These are phyloP conservation scores for Dimargaris cristalligena DNA, from an alignment of 192 early-diverging fungal genomes.

Conservation along the genomic window DNA sequence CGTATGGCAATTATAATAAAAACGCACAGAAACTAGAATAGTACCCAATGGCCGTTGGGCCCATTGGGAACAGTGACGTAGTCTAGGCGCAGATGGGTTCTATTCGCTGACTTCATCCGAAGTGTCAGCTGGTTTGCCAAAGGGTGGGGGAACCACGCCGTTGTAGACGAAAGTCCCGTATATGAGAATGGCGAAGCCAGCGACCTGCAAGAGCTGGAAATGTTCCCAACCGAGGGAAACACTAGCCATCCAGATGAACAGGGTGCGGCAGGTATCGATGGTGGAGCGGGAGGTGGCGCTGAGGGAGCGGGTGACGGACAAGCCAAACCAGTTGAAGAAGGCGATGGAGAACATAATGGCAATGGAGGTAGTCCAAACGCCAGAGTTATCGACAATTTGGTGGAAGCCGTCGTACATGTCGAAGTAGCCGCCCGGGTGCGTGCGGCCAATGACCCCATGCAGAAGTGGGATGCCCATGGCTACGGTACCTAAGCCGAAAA, in stretches of 20 bases:
- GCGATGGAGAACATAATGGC: slow-evolving; percentile 81
- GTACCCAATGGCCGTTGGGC: too few relatives aligned
- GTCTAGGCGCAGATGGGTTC: too few relatives aligned
- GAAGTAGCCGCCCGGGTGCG: slow-evolving; percentile 62
- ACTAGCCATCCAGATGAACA: slow-evolving; percentile 90
- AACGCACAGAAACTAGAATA: too few relatives aligned
- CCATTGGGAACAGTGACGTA: too few relatives aligned
- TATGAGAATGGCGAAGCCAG: slow-evolving; percentile 57
- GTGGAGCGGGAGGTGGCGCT: slow-evolving; percentile 84
- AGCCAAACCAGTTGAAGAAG: slow-evolving; percentile 93
- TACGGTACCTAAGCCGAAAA: slow-evolving; percentile 67
- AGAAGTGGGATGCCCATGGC: slow-evolving; percentile 54
- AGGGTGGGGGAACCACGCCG: slow-evolving; percentile 53
- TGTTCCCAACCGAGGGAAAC: slow-evolving; percentile 88
- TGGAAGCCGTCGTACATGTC: slow-evolving; percentile 57
- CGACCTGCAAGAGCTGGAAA: slow-evolving; percentile 82
- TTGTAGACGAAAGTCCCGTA: slow-evolving; percentile 85
- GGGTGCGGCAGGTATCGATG: slow-evolving; percentile 88
- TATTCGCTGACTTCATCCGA: too few relatives aligned
- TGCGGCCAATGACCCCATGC: slow-evolving; percentile 46
- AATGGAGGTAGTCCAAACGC: slow-evolving; percentile 53
- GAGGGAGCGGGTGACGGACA: slow-evolving; percentile 71
- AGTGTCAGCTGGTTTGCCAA: slow-evolving; percentile 16
- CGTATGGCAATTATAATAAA: too few relatives aligned
- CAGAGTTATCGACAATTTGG: slow-evolving; percentile 42